Base-by-base conservation (phyloP, 371 early-diverging fungal genomes). In the Mucor racemosus region DNA sequence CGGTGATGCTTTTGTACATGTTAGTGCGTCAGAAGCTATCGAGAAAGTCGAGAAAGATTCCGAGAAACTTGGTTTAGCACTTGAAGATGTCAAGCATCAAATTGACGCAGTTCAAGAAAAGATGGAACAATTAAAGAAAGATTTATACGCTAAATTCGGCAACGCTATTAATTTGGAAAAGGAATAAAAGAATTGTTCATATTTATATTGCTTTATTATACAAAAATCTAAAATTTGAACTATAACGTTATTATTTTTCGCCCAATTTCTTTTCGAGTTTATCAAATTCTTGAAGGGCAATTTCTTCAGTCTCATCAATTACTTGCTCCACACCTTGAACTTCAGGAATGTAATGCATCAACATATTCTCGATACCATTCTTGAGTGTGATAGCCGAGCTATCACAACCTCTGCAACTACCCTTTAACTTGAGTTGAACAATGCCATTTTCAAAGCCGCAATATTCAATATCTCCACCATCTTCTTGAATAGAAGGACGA, bases 281-380 rank as follows among this genome's bases (percentile, higher is more conserved):
- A n/a, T 81, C 84, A 58, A 84, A 84, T 64, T 84, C 84, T 70
- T 81, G 78, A 58, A 79, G 65, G 8, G 78, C 74, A 39, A 84
- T 65, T 3, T 72, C 66, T 41, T 84, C 84, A 14, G 72, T 66
- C 55, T 84, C 84, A 65, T 80, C 88, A 66, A 90, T 82, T 26
- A 92, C 88, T 79, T 97, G 97, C 74, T 96, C 97, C 2, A 99
- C 97, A 4, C 88, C 79, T 26, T 90, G 84, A n/a, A 99, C 96
- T 71, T 98, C 98, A 0, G 98, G 98, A 57, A 99, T 90, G 73
- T 98, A 99, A 76, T 99, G 97, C 90, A 93, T 95, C 71, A 99
- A 77, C 99, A 99, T 99, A 67, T 95, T 96, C 78, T 98, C 98
- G 66, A 99, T 97, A 5, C 99, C 99, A 69, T 96, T 95, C 87